Conservation (phyloP, 2,329 filamentous ascomycete species). For the Clarireedia sp. region DNA sequence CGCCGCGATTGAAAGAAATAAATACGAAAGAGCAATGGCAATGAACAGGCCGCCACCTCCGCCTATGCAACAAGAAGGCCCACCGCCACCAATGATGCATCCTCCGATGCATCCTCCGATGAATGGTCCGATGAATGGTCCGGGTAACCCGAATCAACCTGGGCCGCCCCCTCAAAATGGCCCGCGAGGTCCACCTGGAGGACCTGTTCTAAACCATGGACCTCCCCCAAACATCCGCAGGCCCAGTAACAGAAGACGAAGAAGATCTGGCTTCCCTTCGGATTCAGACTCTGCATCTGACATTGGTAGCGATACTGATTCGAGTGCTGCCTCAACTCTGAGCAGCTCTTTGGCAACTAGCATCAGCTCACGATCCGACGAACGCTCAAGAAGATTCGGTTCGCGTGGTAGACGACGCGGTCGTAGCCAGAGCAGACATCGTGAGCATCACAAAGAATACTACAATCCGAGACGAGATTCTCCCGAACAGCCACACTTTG, state of each 20-base stretch:
- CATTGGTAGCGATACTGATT: conserved; percentile 11
- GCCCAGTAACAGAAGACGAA: neutral
- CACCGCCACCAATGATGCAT: neutral
- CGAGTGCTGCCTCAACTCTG: conserved; percentile 4
- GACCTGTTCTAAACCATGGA: neutral
- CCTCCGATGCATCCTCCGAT: too few relatives aligned
- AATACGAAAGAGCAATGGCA: conserved; percentile 9
- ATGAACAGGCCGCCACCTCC: conserved; percentile 10
- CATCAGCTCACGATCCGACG: conserved; percentile 13
- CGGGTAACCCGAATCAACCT: neutral
- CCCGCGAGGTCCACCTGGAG: neutral
- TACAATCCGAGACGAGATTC: conserved; percentile 14
- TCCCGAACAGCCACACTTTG: conserved; percentile 12
- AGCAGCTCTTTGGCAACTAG: conserved; percentile 13
- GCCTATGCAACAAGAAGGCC: conserved; percentile 6
- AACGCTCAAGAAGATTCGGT: conserved; percentile 5
- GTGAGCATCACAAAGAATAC: conserved; percentile 16
- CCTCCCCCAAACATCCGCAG: neutral
- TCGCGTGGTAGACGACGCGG: conserved; percentile 4
- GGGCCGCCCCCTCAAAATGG: neutral
- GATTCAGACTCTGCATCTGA: conserved; percentile 11
- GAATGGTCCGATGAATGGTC: conserved; percentile 7
- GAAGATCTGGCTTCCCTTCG: conserved; percentile 2
- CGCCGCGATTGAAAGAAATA: conserved; percentile 17
- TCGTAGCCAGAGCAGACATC: conserved; percentile 19